Conservation (phyloP, 2,329 filamentous ascomycete genomes). For the Graphilbum sp. region DNA sequence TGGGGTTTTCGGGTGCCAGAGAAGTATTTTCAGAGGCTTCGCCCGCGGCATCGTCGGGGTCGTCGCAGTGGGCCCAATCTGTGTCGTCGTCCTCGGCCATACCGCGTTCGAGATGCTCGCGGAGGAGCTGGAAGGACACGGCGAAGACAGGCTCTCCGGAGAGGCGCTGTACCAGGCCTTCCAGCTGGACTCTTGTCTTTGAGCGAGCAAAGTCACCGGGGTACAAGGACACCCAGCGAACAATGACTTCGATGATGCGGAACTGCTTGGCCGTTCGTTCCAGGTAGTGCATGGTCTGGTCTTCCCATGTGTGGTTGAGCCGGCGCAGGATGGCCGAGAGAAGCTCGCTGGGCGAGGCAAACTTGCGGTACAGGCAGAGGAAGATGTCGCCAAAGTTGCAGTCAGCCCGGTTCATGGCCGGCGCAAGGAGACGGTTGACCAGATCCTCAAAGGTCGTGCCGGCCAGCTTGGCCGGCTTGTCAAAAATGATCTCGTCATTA, state of each 20-base stretch:
- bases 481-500: slow-evolving; percentile 44
- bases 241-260: slow-evolving; percentile 66
- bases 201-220: slow-evolving; percentile 83
- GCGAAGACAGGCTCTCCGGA: slow-evolving; percentile 67
- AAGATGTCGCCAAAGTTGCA: slow-evolving; percentile 80
- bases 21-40: no score
- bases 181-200: slow-evolving; percentile 53
- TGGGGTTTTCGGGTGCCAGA: no score
- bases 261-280: slow-evolving; percentile 68
- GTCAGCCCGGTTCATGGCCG: slow-evolving; percentile 74
- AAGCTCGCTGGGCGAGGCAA: slow-evolving; percentile 65
- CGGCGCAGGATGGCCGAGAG: slow-evolving; percentile 63
- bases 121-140: slow-evolving; percentile 72
- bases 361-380: slow-evolving; percentile 84
- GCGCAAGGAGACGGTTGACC: slow-evolving; percentile 71
- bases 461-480: slow-evolving; percentile 30
- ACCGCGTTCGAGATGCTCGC: slow-evolving; percentile 52
- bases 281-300: slow-evolving; percentile 51
- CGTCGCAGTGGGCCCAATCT: slow-evolving; percentile 77
- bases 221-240: slow-evolving; percentile 79
- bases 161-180: slow-evolving; percentile 61
- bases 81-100: slow-evolving; percentile 81
- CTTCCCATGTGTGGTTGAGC: slow-evolving; percentile 53
- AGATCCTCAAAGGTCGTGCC: slow-evolving; percentile 52
- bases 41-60: no score